A percentile compares a stretch with the other conserved stretches of the same genome.
These are phyloP conservation scores for Saturnispora sekii DNA, from an alignment of 805 yeast genomes.

Conservation along the genomic window DNA sequence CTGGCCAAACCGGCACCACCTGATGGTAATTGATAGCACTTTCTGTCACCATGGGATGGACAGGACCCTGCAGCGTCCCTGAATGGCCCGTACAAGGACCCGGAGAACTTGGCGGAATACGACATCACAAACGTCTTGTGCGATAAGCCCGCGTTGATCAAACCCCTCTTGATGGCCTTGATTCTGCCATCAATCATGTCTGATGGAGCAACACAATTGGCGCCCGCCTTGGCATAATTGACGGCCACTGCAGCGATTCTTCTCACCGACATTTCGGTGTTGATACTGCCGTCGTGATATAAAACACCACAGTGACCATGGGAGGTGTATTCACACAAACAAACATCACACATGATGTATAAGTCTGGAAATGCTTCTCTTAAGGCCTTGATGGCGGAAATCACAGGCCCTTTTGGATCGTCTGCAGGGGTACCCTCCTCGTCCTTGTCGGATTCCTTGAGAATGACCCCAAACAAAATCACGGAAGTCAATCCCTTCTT, in stretches of 20 bases:
- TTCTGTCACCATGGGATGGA: constrained; percentile 87
- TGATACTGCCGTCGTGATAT: constrained; percentile 77
- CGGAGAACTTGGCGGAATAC: constrained; percentile 89
- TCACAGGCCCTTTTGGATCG: constrained; percentile 94
- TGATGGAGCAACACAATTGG: constrained; percentile 90
- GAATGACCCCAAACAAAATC: constrained; percentile 85
- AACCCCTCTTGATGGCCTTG: constrained; percentile 74
- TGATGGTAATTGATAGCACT: constrained; percentile 85
- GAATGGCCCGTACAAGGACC: constrained; percentile 91
- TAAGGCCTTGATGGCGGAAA: constrained; percentile 61
- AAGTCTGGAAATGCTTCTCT: constrained; percentile 64
- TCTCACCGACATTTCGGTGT: constrained; percentile 62
- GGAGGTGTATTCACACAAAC: constrained; percentile 90
- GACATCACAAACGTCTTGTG: constrained; percentile 86
- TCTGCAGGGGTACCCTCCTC: constrained; percentile 82
- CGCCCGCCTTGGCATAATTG: constrained; percentile 93
- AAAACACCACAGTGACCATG: constrained; percentile 98
- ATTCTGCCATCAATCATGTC: constrained; percentile 98
- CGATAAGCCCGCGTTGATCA: constrained; percentile 72
- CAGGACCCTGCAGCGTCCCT: constrained; percentile 94
- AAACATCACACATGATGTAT: constrained; percentile 87
- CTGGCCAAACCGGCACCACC: constrained; percentile 92
- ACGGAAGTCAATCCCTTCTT: constrained; percentile 79
- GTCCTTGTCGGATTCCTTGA: constrained; percentile 70
- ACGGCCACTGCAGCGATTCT: constrained; percentile 92